phyloP scores from a whole-genome alignment of 805 yeast species.

The Candida mattraensis region DNA sequence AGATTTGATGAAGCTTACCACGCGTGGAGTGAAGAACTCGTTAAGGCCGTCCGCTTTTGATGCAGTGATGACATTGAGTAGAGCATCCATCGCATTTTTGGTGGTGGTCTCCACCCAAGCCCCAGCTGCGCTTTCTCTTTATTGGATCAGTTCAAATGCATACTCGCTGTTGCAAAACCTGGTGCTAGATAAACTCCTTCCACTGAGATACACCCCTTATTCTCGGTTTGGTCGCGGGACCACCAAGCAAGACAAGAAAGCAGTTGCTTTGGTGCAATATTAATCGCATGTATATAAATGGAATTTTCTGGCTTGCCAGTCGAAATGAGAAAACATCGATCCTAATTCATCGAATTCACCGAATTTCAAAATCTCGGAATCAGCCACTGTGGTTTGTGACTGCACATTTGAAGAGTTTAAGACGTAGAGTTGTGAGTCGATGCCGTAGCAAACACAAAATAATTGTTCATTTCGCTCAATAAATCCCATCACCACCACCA shows the following conservation, averaged over 20 bases:
- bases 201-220: constrained; percentile 53
- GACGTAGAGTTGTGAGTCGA: constrained; percentile 3
- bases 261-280: constrained; percentile 18
- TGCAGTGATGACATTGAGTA: constrained; percentile 65
- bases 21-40: constrained; percentile 40
- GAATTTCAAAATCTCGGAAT: constrained; percentile 7
- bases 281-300: constrained; percentile 5
- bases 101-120: constrained; percentile 87
- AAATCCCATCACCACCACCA: constrained; percentile 2
- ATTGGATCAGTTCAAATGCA: constrained; percentile 85
- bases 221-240: constrained; percentile 20
- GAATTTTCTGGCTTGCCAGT: constrained; percentile 10
- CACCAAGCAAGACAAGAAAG: constrained; percentile 12
- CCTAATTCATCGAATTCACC: constrained; percentile 19
- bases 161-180: constrained; percentile 78
- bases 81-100: constrained; percentile 74
- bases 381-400: background rate
- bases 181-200: constrained; percentile 63
- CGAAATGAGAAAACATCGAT: constrained; percentile 11
- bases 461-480: background rate
- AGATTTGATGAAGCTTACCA: constrained; percentile 44
- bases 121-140: constrained; percentile 76
- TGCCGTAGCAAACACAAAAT: constrained; percentile 6
- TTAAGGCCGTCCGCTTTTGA: constrained; percentile 59
- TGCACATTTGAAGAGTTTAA: constrained; percentile 1